These are phyloP conservation scores for Talaromyces pinophilus DNA, from an alignment of 2,329 filamentous ascomycete genomes.

Conservation along the genomic window DNA sequence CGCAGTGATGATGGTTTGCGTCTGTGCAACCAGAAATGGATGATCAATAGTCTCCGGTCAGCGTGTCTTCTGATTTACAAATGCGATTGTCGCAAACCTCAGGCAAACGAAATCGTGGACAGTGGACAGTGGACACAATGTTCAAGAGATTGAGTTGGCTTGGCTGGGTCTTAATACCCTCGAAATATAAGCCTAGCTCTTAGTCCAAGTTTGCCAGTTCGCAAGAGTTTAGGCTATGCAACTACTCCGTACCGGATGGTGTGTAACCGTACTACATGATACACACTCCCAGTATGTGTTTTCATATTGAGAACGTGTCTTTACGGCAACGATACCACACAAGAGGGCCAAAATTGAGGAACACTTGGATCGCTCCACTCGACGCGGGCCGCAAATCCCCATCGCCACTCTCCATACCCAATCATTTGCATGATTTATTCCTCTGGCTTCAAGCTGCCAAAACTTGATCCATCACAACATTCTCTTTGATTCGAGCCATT, in stretches of 20 bases:
- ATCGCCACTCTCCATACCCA: neutral
- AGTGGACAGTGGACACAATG: neutral
- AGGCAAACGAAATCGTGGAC: neutral
- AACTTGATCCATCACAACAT: conserved; percentile 10
- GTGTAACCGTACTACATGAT: neutral
- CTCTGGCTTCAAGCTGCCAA: neutral
- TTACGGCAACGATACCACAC: neutral
- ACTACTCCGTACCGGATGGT: neutral
- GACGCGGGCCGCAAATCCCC: conserved; percentile 8
- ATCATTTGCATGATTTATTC: neutral
- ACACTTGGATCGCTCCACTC: conserved; percentile 3
- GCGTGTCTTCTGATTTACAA: neutral
- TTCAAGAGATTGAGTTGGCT: neutral
- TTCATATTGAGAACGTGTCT: neutral
- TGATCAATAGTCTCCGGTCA: neutral
- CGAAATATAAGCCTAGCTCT: neutral
- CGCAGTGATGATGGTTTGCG: neutral
- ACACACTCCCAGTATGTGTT: neutral
- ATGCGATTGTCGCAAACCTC: neutral
- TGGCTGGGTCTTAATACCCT: neutral
- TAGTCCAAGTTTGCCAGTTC: neutral
- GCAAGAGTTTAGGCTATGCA: neutral
- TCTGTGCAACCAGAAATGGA: neutral
- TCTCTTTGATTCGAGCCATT: neutral
- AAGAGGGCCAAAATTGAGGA: conserved; percentile 7